Base-by-base conservation (phyloP, 2,329 filamentous ascomycete species). In the Diaporthe citrichinensis region DNA sequence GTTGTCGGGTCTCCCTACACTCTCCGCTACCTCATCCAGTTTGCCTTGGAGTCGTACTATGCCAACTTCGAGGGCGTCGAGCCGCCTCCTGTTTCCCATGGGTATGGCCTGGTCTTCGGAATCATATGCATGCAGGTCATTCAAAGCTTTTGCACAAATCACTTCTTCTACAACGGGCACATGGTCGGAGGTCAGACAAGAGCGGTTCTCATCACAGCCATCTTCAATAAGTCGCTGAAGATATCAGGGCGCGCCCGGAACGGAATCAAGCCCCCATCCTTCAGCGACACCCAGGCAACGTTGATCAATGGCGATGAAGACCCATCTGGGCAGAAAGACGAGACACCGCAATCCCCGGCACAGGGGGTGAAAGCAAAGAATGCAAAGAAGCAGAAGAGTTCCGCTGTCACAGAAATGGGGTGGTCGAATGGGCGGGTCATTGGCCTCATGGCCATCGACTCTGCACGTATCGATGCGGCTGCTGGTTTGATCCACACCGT, bases 391-490 rank as follows among this genome's bases (percentile, higher is more conserved):
- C 79, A 79, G 61, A 80, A 81, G 49, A 15, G 34, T 5, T 65
- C 62, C 17, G 59, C 88, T 3, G 85, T 93, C 31, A 84, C 90
- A 20, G 91, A 91, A 4, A 88, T 91, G 31, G 97, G 96, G 34
- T 98, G 96, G 96, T 92, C 93, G 74, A 98, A 98, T 80, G 97
- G 97, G 34, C 92, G 95, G 77, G 95, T 98, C 71, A 92, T 97
- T 81, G 98, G 97, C 79, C 82, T 98, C 79, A 98, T 98, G 96
- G 96, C 95, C 77, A 95, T 97, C 57, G 96, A 98, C 82, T 97
- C 96, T 0, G 97, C 98, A 83, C 95, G 96, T 79, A 89, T 98
- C 76, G 96, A 98, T 80, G 94, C 95, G 81, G 95, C 95, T 1
- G 95, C 91, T 46, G 95, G 94, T 57, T 89, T 98, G 83, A 96